These are phyloP conservation scores for Talaromyces funiculosus DNA, from an alignment of 2,329 filamentous ascomycete species.

Conservation along the genomic window DNA sequence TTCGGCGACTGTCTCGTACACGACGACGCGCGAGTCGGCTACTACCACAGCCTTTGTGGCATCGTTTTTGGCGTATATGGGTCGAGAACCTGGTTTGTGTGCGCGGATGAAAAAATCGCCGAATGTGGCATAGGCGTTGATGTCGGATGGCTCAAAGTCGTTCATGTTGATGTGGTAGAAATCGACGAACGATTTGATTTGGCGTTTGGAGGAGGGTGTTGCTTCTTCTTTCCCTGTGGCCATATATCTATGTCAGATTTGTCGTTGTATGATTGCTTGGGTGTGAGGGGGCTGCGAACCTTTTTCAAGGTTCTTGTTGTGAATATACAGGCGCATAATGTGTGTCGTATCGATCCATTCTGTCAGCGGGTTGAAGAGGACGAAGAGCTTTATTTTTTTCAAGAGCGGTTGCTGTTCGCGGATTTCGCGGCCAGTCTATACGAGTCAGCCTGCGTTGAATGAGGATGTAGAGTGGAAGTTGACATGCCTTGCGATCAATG, in stretches of 20 bases:
- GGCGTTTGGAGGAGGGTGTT: slow-evolving; percentile 24
- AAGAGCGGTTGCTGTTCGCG: slow-evolving; percentile 37
- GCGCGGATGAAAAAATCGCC: slow-evolving; percentile 37
- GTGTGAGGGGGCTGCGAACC: slow-evolving; percentile 24
- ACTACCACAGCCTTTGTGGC: slow-evolving; percentile 26
- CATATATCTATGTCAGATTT: not conserved
- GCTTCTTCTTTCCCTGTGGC: slow-evolving; percentile 20
- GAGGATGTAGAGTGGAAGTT: not conserved
- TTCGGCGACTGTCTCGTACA: slow-evolving; percentile 30
- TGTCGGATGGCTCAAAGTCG: slow-evolving; percentile 34
- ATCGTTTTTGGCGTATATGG: slow-evolving; percentile 24
- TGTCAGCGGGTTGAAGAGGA: slow-evolving; percentile 38
- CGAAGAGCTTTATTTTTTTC: slow-evolving; percentile 39
- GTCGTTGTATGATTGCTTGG: too few species aligned
- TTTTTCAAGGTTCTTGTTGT: slow-evolving; percentile 29
- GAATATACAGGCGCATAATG: slow-evolving; percentile 33
- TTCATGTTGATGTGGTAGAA: slow-evolving; percentile 35
- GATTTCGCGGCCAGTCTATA: slow-evolving; percentile 14
- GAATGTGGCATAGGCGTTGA: slow-evolving; percentile 31
- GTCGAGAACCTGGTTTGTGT: slow-evolving; percentile 28
- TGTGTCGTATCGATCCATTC: slow-evolving; percentile 40
- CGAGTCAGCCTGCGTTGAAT: not conserved
- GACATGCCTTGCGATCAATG: not conserved
- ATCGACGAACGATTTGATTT: slow-evolving; percentile 36
- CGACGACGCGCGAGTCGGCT: slow-evolving; percentile 35